Evolutionary conservation across 805 yeast species (phyloP).

Genomic region (Metschnikowia arizonensis): DNA sequence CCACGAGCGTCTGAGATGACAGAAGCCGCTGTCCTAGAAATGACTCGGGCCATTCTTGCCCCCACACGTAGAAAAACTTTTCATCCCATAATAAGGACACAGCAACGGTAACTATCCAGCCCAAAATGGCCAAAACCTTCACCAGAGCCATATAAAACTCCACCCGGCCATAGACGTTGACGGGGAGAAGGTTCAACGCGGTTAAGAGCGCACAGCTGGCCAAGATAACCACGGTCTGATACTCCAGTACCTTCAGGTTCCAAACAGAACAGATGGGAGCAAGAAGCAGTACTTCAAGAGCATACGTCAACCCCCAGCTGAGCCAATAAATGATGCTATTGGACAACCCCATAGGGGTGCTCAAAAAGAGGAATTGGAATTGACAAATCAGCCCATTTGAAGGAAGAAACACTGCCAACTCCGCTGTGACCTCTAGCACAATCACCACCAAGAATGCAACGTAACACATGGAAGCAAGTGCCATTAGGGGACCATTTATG

Average conservation of each 20-base stretch:
- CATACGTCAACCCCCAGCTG: conserved; percentile 25
- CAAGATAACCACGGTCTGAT: conserved; percentile 8
- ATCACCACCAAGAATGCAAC: conserved; percentile 20
- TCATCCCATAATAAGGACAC: conserved; percentile 3
- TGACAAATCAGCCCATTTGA: conserved; percentile 21
- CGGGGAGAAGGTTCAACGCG: conserved; percentile 20
- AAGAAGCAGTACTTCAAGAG: conserved; percentile 21
- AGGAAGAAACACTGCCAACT: conserved; percentile 20
- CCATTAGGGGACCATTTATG: conserved; percentile 19
- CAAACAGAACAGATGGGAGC: conserved; percentile 17
- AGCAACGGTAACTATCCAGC: conserved; percentile 17
- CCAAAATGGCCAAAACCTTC: conserved; percentile 19
- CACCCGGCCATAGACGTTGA: conserved; percentile 20
- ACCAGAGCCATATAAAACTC: conserved; percentile 20
- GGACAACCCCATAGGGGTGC: conserved; percentile 17
- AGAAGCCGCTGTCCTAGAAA: conserved; percentile 5
- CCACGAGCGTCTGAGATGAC: conserved; percentile 2
- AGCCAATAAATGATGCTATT: conserved; percentile 24
- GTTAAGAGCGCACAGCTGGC: conserved; percentile 17
- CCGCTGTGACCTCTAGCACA: conserved; percentile 20
- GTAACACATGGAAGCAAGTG: conserved; percentile 18
- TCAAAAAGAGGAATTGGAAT: conserved; percentile 19
- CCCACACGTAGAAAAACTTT: conserved; percentile 12
- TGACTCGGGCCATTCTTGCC: conserved; percentile 11
- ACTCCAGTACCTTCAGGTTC: conserved; percentile 7